phyloP scores from a whole-genome alignment of 164 flowering plant species.

The Amborella trichopoda region DNA sequence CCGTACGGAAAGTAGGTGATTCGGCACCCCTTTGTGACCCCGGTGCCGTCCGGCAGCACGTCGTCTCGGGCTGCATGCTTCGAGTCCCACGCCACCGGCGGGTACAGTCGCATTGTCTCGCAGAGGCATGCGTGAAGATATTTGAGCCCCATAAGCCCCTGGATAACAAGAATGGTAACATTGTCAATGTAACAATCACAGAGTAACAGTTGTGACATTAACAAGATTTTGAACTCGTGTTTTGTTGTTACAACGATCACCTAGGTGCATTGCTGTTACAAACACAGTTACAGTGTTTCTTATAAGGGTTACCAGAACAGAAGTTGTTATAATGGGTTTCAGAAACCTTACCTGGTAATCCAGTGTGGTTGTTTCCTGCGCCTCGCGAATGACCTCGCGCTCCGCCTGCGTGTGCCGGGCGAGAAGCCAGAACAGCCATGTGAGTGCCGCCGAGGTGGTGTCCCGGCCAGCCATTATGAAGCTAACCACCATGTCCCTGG shows the following conservation, averaged over 20 bases:
- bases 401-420: slow-evolving; percentile 23
- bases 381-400: slow-evolving; percentile 14
- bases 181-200: too few relatives aligned
- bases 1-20: slow-evolving; percentile 50
- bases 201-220: too few relatives aligned
- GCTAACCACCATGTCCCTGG: slow-evolving; percentile 73
- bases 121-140: slow-evolving; percentile 54
- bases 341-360: slow-evolving; percentile 13
- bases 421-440: slow-evolving; percentile 57
- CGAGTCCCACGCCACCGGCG: slow-evolving; percentile 67
- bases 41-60: slow-evolving; percentile 62
- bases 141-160: slow-evolving; percentile 42
- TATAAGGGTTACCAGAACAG: too few relatives aligned
- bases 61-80: slow-evolving; percentile 41
- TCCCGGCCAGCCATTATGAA: slow-evolving; percentile 86
- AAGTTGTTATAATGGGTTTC: too few relatives aligned
- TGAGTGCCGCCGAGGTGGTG: slow-evolving; percentile 81
- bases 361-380: slow-evolving; percentile 14
- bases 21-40: slow-evolving; percentile 35
- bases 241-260: too few relatives aligned
- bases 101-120: slow-evolving; percentile 80
- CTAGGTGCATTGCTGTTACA: too few relatives aligned
- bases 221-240: too few relatives aligned
- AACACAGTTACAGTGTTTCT: too few relatives aligned
- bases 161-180: slow-evolving; percentile 22